phyloP scores from a whole-genome alignment of 2,329 filamentous ascomycete species.

The Colletotrichum endophyticum region DNA sequence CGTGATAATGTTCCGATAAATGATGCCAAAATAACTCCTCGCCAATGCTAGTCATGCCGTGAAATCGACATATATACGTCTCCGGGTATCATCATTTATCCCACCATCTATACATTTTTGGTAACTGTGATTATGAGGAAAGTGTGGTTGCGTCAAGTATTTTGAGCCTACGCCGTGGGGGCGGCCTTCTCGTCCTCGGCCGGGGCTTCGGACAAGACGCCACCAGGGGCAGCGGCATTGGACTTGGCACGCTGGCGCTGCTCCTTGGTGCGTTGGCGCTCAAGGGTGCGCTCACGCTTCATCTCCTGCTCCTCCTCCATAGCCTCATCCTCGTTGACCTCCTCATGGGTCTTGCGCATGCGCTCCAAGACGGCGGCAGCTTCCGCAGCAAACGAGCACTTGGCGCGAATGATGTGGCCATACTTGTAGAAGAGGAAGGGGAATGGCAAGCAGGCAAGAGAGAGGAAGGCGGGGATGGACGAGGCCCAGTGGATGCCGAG shows the following conservation, averaged over 20 bases:
- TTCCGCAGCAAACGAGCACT: constrained; percentile 60
- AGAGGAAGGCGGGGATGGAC: constrained; percentile 75
- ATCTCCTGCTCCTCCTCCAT: constrained; percentile 18
- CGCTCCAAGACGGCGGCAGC: constrained; percentile 64
- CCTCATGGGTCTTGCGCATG: constrained; percentile 35
- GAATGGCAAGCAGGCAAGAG: constrained; percentile 73
- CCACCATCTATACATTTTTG: neutral
- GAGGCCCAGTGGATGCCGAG: constrained; percentile 80
- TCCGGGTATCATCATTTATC: constrained; percentile 16
- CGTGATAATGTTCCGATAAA: neutral
- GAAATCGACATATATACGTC: neutral
- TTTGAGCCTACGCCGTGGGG: neutral
- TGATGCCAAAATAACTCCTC: constrained; percentile 9
- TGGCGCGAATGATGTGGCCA: constrained; percentile 53
- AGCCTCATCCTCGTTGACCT: constrained; percentile 16
- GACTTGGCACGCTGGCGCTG: neutral
- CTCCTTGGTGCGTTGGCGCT: neutral
- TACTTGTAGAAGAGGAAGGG: constrained; percentile 80
- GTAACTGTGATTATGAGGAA: neutral
- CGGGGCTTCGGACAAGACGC: constrained; percentile 4
- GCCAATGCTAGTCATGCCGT: constrained; percentile 9
- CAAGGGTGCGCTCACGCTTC: neutral
- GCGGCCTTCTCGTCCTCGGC: constrained; percentile 4
- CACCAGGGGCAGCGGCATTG: neutral
- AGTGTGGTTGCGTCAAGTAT: neutral